These are phyloP conservation scores for Elaeis guineensis DNA, from an alignment of 176 grass and related monocot species.

Conservation along the genomic window DNA sequence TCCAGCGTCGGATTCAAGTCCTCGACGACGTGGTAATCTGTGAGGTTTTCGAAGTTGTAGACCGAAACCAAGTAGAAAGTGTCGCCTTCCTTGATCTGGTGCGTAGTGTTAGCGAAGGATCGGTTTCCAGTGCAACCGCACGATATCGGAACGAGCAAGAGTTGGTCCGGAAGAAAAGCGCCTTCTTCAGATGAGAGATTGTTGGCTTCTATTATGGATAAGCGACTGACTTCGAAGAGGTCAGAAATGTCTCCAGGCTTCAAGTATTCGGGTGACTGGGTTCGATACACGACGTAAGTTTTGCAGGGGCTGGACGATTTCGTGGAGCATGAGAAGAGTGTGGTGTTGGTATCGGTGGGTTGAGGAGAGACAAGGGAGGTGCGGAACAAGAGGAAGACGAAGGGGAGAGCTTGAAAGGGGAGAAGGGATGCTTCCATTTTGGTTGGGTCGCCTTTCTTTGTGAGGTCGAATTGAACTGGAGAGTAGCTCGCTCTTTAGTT, in stretches of 20 bases:
- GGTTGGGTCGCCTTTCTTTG: too few relatives aligned
- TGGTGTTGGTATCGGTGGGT: slow-evolving; percentile 4
- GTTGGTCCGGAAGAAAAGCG: slow-evolving; percentile 32
- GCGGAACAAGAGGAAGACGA: not conserved
- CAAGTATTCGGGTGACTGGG: slow-evolving; percentile 20
- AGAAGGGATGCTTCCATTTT: too few relatives aligned
- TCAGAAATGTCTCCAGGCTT: slow-evolving; percentile 40
- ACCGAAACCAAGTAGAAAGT: slow-evolving; percentile 34
- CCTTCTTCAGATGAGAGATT: slow-evolving; percentile 34
- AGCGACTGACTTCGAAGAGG: slow-evolving; percentile 45
- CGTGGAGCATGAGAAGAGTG: slow-evolving; percentile 13
- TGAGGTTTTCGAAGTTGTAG: slow-evolving; percentile 36
- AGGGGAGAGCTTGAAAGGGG: not conserved
- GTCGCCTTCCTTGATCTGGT: slow-evolving; percentile 27
- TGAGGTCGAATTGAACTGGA: too few relatives aligned
- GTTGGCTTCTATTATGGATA: slow-evolving; percentile 35
- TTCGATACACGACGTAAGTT: slow-evolving; percentile 49
- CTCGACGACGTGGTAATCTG: slow-evolving; percentile 3
- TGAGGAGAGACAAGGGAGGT: not conserved
- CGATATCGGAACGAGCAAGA: slow-evolving; percentile 34
- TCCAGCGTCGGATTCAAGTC: slow-evolving; percentile 22
- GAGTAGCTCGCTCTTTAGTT: too few relatives aligned
- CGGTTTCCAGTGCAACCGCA: slow-evolving; percentile 38
- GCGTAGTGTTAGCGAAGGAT: slow-evolving; percentile 46
- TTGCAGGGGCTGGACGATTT: slow-evolving; percentile 13